A percentile compares a stretch with the other conserved stretches of the same genome.
phyloP scores from a whole-genome alignment of 108 stramenopile genomes.

The Cyclostephanos tholiformis region DNA sequence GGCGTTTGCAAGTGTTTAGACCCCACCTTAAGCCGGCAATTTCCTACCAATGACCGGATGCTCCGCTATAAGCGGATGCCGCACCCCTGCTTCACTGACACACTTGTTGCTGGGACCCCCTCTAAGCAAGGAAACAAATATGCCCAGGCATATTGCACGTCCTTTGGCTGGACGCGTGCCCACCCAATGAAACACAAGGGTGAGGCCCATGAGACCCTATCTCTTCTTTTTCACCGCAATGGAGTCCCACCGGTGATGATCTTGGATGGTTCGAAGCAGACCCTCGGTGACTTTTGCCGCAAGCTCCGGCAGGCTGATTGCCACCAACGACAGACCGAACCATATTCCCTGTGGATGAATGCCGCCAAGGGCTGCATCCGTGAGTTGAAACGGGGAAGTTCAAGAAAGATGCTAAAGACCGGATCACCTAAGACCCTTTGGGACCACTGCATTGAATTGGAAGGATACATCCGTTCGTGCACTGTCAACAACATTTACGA shows the following conservation, averaged over 20 bases:
- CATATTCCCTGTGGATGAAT: slow-evolving; percentile 30
- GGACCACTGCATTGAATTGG: slow-evolving; percentile 39
- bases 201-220: slow-evolving; percentile 3
- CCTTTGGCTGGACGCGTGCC: slow-evolving; percentile 1
- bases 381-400: slow-evolving; percentile 35
- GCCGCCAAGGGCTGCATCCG: slow-evolving; percentile 17
- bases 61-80: slow-evolving; percentile 15
- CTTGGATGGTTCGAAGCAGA: slow-evolving; percentile 28
- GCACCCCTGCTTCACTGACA: not conserved
- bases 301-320: slow-evolving; percentile 27
- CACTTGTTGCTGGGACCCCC: not conserved
- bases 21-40: not conserved
- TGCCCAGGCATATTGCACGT: slow-evolving; percentile 15
- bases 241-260: slow-evolving; percentile 21
- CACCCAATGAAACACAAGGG: slow-evolving; percentile 25
- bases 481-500: slow-evolving; percentile 17
- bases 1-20: slow-evolving; percentile 6
- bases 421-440: slow-evolving; percentile 25
- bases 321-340: slow-evolving; percentile 22
- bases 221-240: slow-evolving; percentile 11
- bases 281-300: not conserved
- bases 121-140: slow-evolving; percentile 6
- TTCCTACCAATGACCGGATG: slow-evolving; percentile 12
- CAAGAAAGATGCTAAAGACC: slow-evolving; percentile 11
- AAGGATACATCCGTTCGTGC: not conserved